Conservation (phyloP, 805 yeast species). For the Maudiozyma serrabonitensis region DNA sequence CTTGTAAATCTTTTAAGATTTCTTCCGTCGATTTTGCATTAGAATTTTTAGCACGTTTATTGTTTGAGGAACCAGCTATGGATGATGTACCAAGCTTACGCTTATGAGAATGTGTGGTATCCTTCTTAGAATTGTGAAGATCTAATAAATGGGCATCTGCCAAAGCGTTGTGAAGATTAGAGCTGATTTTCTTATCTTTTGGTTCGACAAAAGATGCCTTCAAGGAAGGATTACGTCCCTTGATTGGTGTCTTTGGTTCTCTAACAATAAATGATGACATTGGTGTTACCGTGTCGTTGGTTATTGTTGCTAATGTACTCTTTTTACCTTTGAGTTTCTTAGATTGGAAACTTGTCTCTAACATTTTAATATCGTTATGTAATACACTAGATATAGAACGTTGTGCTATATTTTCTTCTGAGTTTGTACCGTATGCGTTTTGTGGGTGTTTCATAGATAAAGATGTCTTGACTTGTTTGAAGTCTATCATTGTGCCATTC, state of each 20-base stretch:
- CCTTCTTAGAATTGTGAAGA: background rate
- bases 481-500: constrained; percentile 54
- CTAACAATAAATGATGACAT: background rate
- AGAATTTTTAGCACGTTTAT: background rate
- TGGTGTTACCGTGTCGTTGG: background rate
- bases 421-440: background rate
- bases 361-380: background rate
- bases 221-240: background rate
- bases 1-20: constrained; percentile 3
- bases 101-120: background rate
- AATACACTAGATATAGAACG: background rate
- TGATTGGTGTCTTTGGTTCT: constrained; percentile 3
- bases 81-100: background rate
- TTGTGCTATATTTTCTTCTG: background rate
- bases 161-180: background rate
- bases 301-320: background rate
- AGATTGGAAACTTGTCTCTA: background rate
- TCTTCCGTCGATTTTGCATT: constrained; percentile 3
- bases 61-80: background rate
- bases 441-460: constrained; percentile 4
- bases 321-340: background rate
- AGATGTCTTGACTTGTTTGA: constrained; percentile 37
- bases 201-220: background rate
- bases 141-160: background rate
- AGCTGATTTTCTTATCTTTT: background rate